Conservation (phyloP, 1,284 basidiomycete genomes). For the Trametes polyzona region DNA sequence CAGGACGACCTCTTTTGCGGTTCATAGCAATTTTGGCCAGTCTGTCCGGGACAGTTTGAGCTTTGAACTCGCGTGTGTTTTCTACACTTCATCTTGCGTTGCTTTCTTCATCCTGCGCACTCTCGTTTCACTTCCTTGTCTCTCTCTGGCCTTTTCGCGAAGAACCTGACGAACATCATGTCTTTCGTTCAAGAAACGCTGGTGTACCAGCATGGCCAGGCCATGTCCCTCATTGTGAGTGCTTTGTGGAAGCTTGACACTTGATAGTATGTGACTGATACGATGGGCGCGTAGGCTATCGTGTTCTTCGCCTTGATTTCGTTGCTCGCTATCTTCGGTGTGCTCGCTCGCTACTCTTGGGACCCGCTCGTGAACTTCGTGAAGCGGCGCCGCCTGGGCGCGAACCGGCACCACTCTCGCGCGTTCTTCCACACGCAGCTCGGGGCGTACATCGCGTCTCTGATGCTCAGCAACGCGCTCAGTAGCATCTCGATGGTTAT, state of each 20-base stretch:
- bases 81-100: neutral
- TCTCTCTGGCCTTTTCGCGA: conserved; percentile 13
- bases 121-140: conserved; percentile 10
- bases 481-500: conserved; percentile 57
- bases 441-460: conserved; percentile 64
- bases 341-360: conserved; percentile 49
- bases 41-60: conserved; percentile 41
- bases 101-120: conserved; percentile 18
- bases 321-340: conserved; percentile 50
- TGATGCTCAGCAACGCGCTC: conserved; percentile 62
- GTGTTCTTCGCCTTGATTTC: conserved; percentile 58
- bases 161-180: conserved; percentile 27
- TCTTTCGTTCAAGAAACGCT: conserved; percentile 18
- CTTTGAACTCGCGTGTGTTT: conserved; percentile 26
- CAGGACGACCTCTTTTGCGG: conserved; percentile 40
- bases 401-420: conserved; percentile 43
- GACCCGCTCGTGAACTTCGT: conserved; percentile 38
- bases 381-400: conserved; percentile 23
- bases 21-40: conserved; percentile 33
- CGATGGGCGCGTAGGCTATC: conserved; percentile 43
- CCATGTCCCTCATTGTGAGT: conserved; percentile 52
- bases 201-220: conserved; percentile 36
- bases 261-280: neutral
- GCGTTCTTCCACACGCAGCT: conserved; percentile 73
- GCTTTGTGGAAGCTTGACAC: neutral